Evolutionary conservation across 2,329 filamentous ascomycete genomes (phyloP).

Genomic region (Sclerotinia borealis): DNA sequence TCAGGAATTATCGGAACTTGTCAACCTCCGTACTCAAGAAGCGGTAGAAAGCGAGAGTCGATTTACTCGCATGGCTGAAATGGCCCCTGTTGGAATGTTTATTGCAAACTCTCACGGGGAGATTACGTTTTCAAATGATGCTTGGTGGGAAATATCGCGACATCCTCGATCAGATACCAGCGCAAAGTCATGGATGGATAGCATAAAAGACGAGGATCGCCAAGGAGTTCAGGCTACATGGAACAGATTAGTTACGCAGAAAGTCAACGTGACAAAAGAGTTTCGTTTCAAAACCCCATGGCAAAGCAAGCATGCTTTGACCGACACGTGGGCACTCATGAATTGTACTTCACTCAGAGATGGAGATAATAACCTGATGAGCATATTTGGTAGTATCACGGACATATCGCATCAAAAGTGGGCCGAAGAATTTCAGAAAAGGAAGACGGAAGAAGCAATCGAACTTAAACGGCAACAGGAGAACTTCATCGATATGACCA

Average conservation of each 20-base stretch:
- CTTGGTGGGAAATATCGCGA: slow-evolving; percentile 64
- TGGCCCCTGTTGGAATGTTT: slow-evolving; percentile 55
- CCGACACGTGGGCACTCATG: slow-evolving; percentile 73
- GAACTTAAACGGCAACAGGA: slow-evolving; percentile 64
- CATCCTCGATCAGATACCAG: slow-evolving; percentile 54
- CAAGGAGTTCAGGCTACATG: slow-evolving; percentile 53
- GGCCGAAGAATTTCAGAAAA: slow-evolving; percentile 44
- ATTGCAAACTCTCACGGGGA: slow-evolving; percentile 67
- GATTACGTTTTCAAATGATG: slow-evolving; percentile 77
- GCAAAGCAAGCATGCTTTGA: slow-evolving; percentile 51
- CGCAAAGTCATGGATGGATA: slow-evolving; percentile 65
- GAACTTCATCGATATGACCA: slow-evolving; percentile 72
- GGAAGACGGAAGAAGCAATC: slow-evolving; percentile 45
- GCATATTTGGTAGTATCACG: slow-evolving; percentile 74
- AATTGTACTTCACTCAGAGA: slow-evolving; percentile 69
- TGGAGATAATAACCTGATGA: slow-evolving; percentile 57
- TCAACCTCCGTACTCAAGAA: slow-evolving; percentile 58
- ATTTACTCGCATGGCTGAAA: slow-evolving; percentile 52
- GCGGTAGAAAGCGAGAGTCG: slow-evolving; percentile 65
- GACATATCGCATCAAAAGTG: slow-evolving; percentile 83
- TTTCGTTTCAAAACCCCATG: slow-evolving; percentile 69
- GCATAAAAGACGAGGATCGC: slow-evolving; percentile 61
- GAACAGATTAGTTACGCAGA: slow-evolving; percentile 54
- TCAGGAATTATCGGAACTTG: slow-evolving; percentile 69
- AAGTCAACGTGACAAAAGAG: slow-evolving; percentile 60